phyloP scores from a whole-genome alignment of 495 filamentous ascomycete genomes.

The Diplogelasinospora grovesii region DNA sequence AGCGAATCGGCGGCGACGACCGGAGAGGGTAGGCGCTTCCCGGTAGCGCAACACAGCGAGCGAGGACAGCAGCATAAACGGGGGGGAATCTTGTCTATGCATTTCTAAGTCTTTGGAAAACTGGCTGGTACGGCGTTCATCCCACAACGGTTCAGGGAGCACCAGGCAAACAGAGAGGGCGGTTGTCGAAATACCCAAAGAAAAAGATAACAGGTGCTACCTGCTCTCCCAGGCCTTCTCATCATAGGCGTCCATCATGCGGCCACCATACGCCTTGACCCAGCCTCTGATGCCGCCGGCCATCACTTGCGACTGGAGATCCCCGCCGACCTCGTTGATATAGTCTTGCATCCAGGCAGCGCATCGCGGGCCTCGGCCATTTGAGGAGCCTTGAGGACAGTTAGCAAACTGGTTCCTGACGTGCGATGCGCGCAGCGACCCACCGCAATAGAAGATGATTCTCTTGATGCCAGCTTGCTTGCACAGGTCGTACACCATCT shows the following conservation, averaged over 20 bases:
- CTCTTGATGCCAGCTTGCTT: slow-evolving; percentile 36
- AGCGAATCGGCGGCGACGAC: slow-evolving; percentile 49
- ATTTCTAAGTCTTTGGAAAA: neutral
- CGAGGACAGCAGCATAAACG: neutral
- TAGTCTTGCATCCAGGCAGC: slow-evolving; percentile 45
- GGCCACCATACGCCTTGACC: slow-evolving; percentile 38
- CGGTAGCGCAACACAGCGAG: neutral
- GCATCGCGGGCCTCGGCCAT: slow-evolving; percentile 39
- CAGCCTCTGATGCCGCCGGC: slow-evolving; percentile 45
- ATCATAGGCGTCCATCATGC: slow-evolving; percentile 43
- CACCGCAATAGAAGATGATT: slow-evolving; percentile 46
- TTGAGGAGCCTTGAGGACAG: slow-evolving; percentile 30
- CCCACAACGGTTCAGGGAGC: neutral
- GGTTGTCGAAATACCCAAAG: slow-evolving; percentile 1
- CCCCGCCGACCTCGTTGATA: slow-evolving; percentile 24
- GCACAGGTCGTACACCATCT: slow-evolving; percentile 32
- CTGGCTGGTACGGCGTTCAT: slow-evolving; percentile 8
- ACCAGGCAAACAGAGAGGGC: neutral
- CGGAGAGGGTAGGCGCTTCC: slow-evolving; percentile 13
- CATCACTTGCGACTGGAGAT: slow-evolving; percentile 38
- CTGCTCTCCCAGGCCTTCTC: slow-evolving; percentile 38
- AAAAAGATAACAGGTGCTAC: slow-evolving; percentile 2
- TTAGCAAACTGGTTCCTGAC: too few relatives aligned
- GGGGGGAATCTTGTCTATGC: neutral
- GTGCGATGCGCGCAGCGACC: too few relatives aligned